Percentiles rank a stretch among this genome's conserved stretches.
Evolutionary conservation across 208 protist genomes (phyloP).

Genomic region (Leptomonas pyrrhocoris): DNA sequence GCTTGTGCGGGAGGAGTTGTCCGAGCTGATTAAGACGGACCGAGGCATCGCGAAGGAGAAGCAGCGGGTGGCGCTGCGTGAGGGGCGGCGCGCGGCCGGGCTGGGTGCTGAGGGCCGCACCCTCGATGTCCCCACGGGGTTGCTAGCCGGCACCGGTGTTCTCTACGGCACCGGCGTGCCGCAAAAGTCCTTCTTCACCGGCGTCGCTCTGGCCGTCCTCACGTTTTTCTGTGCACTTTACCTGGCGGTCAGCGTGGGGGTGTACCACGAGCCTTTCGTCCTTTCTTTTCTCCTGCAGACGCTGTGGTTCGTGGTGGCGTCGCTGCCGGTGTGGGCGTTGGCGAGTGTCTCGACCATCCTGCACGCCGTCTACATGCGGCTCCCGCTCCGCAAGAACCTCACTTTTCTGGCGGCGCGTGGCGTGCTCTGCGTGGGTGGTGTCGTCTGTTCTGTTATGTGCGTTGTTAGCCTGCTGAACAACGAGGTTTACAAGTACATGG

Average conservation of each 20-base stretch:
- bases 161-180: slow-evolving; percentile 61
- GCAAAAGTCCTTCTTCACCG: slow-evolving; percentile 51
- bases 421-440: slow-evolving; percentile 13
- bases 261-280: neutral
- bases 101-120: neutral
- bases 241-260: neutral
- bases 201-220: slow-evolving; percentile 38
- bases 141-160: slow-evolving; percentile 52
- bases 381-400: slow-evolving; percentile 27
- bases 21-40: slow-evolving; percentile 53
- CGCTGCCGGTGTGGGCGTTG: neutral
- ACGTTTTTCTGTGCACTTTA: neutral
- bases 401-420: slow-evolving; percentile 10
- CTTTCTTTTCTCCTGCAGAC: neutral
- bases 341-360: neutral
- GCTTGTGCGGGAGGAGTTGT: slow-evolving; percentile 64
- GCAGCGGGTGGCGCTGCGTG: slow-evolving; percentile 7
- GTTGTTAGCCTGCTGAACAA: neutral
- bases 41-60: slow-evolving; percentile 36
- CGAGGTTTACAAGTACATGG: neutral
- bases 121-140: slow-evolving; percentile 24
- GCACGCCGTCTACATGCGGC: slow-evolving; percentile 43
- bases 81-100: neutral
- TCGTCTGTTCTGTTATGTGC: slow-evolving; percentile 22
- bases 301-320: neutral